A percentile compares a stretch with the other conserved stretches of the same genome.
These are phyloP conservation scores for Clarireedia sp. DNA, from an alignment of 2,329 filamentous ascomycete species.

Conservation along the genomic window DNA sequence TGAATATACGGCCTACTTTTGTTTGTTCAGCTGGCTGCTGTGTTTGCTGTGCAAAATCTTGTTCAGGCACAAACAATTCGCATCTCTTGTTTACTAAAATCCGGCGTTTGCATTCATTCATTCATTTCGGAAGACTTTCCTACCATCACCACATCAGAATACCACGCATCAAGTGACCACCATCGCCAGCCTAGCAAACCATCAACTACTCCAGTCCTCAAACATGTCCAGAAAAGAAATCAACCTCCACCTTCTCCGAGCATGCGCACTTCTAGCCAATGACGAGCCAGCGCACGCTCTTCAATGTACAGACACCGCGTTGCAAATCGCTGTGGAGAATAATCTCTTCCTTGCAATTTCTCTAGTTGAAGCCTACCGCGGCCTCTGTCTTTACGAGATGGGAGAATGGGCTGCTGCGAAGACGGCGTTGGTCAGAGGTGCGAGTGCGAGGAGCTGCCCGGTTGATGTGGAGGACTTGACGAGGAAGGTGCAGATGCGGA, in stretches of 20 bases:
- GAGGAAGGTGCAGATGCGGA: constrained; percentile 1
- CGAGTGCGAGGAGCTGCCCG: constrained; percentile 7
- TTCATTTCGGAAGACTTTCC: too few relatives aligned
- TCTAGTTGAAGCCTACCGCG: constrained; percentile 14
- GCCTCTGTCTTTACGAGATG: constrained; percentile 9
- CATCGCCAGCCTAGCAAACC: too few relatives aligned
- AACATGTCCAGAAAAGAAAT: not conserved
- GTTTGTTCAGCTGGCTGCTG: too few relatives aligned
- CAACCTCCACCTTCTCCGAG: constrained; percentile 10
- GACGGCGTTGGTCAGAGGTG: constrained; percentile 13
- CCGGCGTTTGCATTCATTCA: too few relatives aligned
- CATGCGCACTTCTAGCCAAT: constrained; percentile 7
- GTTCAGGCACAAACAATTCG: too few relatives aligned
- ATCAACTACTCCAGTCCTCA: too few relatives aligned
- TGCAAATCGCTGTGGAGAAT: not conserved
- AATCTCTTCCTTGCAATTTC: constrained; percentile 4
- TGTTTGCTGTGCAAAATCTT: too few relatives aligned
- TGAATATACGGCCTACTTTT: too few relatives aligned
- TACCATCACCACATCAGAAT: too few relatives aligned
- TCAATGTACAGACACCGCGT: constrained; percentile 6
- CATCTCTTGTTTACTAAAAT: too few relatives aligned
- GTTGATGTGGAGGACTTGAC: constrained; percentile 1
- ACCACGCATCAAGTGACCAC: too few relatives aligned
- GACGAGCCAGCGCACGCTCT: not conserved
- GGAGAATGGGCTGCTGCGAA: constrained; percentile 13